Base-by-base conservation (phyloP, 257 asterid species). In the Datura wrightii region DNA sequence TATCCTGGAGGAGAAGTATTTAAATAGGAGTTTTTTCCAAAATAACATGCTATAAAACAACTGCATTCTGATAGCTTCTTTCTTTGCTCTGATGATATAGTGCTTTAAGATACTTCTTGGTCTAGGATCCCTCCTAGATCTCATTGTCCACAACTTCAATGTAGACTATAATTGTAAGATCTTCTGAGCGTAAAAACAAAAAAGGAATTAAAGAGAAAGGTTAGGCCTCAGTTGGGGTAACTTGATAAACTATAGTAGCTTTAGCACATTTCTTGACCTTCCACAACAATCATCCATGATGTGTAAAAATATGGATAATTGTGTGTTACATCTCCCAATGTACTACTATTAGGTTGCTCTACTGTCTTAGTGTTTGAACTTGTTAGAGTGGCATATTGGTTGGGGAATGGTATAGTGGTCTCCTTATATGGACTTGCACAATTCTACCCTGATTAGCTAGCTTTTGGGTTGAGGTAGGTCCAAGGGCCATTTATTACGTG, bases 321-420 rank as follows among this genome's bases (percentile, higher is more conserved):
- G 36, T 74, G 80, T 46, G 80, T 11, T 19, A 48, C 80, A 74
- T 74, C 80, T 46, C 80, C 80, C 19, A 74, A 19, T 74, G 5
- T 50, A 48, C 59, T 74, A 46, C 41, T 74, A 48, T 74, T 48
- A 48, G 58, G 3, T 46, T 74, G 80, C 59, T 48, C 37, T 19
- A 24, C 39, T 74, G 10, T 74, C 80, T 11, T 24, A 63, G 39
- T 31, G 71, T 63, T 31, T 0, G 9, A 31, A 31, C 66, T 63
- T 31, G 24, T 19, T n/a, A 60, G 10, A 60, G 67, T 60, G 31
- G 67, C 67, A 8, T 14, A 60, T 7, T 60, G 4, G 10, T 19
- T 60, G 37, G 52, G 52, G 52, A 46, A 46, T 46, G 10, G 10
- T 6, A 6, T 46, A 46, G 52, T 46, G 52, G 10, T 46, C 8